Base-by-base conservation (phyloP, 176 grass and related monocot genomes). In the Triticum monococcum region DNA sequence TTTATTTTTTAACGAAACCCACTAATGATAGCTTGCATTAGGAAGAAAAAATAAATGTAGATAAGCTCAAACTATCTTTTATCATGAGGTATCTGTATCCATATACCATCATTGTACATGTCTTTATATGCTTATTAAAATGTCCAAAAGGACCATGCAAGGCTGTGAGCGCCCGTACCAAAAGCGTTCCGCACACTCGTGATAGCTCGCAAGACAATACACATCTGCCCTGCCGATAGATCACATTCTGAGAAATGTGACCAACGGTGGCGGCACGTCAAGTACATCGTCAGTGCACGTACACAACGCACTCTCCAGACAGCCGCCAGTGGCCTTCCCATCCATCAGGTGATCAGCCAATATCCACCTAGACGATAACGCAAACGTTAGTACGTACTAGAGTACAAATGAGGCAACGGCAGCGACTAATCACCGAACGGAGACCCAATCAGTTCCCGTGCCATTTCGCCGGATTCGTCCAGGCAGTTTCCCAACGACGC, bases 401-500 rank as follows among this genome's bases (percentile, higher is more conserved):
- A 30, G 28, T 30, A 30, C 28, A 28, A 61, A 22, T 16, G 59
- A 43, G 31, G 72, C 13, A 48, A 22, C 22, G 24, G 3, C 13
- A 8, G 23, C 30, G 9, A 35, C 11, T 69, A 43, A 43, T 43
- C 10, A 43, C 40, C 40, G 35, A 78, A 28, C 83, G 22, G n/a
- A 13, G 18, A 45, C 33, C 40, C 22, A 30, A 30, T 30, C 28
- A 30, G 28, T 30, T 30, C 28, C 35, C 35, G 36, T 67, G 57
- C 38, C 64, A 32, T 40, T 40, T 64, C 26, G 76, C 63, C 72
- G 60, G 59, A 82, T 82, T 23, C 46, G 72, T 78, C 38, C 72
- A 48, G 32, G 59, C 88, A 86, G 17, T 4, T 52, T 1, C 26
- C 22, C 13, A 16, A 36, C 48, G 22, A 60, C 31, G 37, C 30